Conservation (phyloP, 2,329 filamentous ascomycete genomes). For the Phialophora expanda region DNA sequence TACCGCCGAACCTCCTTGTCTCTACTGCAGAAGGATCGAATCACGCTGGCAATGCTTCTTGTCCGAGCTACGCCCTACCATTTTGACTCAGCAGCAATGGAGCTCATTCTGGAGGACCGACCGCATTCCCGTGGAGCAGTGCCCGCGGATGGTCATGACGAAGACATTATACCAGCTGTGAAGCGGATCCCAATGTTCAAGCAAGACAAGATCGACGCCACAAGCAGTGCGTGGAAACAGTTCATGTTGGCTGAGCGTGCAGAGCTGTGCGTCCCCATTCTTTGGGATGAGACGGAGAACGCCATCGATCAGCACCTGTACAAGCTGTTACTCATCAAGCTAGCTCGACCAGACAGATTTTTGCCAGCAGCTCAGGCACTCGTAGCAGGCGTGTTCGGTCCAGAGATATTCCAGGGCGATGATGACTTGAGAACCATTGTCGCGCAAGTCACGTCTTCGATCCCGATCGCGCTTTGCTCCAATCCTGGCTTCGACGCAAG, state of each 20-base stretch:
- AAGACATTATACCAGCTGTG: constrained; percentile 71
- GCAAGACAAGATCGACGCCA: constrained; percentile 64
- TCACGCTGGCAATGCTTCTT: constrained; percentile 92
- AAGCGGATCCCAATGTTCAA: constrained; percentile 75
- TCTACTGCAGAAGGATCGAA: constrained; percentile 88
- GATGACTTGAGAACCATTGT: constrained; percentile 87
- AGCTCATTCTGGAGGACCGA: constrained; percentile 78
- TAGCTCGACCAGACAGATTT: constrained; percentile 94
- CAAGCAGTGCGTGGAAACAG: constrained; percentile 72
- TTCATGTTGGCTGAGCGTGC: constrained; percentile 87
- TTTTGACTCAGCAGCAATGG: constrained; percentile 90
- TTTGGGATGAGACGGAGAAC: constrained; percentile 71
- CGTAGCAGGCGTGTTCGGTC: constrained; percentile 81
- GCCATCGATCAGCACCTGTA: constrained; percentile 76
- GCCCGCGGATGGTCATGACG: constrained; percentile 71
- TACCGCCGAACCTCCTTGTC: constrained; percentile 94
- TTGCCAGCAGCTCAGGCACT: constrained; percentile 93
- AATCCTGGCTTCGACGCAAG: constrained; percentile 97
- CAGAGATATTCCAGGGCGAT: constrained; percentile 78
- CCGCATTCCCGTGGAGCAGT: constrained; percentile 73
- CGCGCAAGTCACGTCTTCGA: constrained; percentile 78
- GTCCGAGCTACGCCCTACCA: constrained; percentile 94
- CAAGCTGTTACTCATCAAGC: constrained; percentile 87
- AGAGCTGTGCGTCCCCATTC: constrained; percentile 77
- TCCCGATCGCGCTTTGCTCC: constrained; percentile 89